A percentile compares a stretch with the other conserved stretches of the same genome.
Evolutionary conservation across 768 basidiomycete species (phyloP).

Genomic region (Hortiboletus campestris): DNA sequence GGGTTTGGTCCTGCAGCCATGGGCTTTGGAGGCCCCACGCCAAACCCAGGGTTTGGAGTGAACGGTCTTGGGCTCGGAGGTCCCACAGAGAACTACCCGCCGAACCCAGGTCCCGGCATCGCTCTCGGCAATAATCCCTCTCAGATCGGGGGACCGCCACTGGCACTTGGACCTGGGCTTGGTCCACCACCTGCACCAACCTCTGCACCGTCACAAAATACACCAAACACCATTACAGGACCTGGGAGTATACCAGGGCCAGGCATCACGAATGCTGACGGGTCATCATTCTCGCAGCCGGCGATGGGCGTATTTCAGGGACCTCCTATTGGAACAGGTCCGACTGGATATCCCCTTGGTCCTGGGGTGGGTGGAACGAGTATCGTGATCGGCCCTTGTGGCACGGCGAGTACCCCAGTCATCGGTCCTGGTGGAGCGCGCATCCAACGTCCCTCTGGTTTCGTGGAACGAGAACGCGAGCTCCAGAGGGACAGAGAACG

Average conservation of each 20-base stretch:
- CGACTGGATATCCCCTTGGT: slow-evolving; percentile 21
- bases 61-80: slow-evolving; percentile 26
- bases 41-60: slow-evolving; percentile 18
- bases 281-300: slow-evolving; percentile 22
- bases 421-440: slow-evolving; percentile 20
- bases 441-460: slow-evolving; percentile 24
- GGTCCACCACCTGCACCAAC: slow-evolving; percentile 3
- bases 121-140: neutral
- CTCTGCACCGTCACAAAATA: slow-evolving; percentile 12
- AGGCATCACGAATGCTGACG: slow-evolving; percentile 14
- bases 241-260: slow-evolving; percentile 7
- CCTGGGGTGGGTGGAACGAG: slow-evolving; percentile 19
- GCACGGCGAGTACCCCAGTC: slow-evolving; percentile 15
- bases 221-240: slow-evolving; percentile 4
- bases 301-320: slow-evolving; percentile 30
- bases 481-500: slow-evolving; percentile 25
- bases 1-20: slow-evolving; percentile 17
- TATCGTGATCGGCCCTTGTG: slow-evolving; percentile 27
- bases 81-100: slow-evolving; percentile 15
- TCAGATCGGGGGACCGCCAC: slow-evolving; percentile 10
- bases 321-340: slow-evolving; percentile 19
- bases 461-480: slow-evolving; percentile 34
- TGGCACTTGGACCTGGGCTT: slow-evolving; percentile 2
- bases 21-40: slow-evolving; percentile 16
- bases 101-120: slow-evolving; percentile 14